Percentiles rank a stretch among this genome's conserved stretches.
Conservation (phyloP, 2,329 filamentous ascomycete genomes). For the Talaromyces sp. region DNA sequence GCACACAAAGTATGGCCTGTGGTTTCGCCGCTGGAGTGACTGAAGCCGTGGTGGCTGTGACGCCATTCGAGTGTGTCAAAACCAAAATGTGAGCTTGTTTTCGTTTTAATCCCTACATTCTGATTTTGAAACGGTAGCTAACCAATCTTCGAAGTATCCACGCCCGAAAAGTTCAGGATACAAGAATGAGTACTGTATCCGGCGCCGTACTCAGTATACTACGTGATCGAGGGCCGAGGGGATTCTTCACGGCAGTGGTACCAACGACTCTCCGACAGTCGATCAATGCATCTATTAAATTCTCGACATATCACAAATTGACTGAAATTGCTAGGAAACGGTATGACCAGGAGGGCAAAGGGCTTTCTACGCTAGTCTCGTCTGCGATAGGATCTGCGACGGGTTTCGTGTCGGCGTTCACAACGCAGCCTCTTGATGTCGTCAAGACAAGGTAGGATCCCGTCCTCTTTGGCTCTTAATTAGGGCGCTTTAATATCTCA, state of each 20-base stretch:
- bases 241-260: not conserved
- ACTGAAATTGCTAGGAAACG: not conserved
- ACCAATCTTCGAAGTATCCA: not conserved
- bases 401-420: not conserved
- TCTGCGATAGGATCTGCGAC: not conserved
- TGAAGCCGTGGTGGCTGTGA: not conserved
- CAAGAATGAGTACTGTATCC: not conserved
- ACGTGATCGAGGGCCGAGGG: not conserved
- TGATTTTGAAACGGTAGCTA: not conserved
- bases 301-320: not conserved
- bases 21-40: not conserved
- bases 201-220: not conserved
- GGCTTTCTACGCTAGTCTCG: not conserved
- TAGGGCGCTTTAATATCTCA: not conserved
- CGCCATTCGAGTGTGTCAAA: not conserved
- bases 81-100: not conserved
- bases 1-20: not conserved
- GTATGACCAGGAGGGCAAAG: not conserved
- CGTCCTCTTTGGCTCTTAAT: not conserved
- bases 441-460: slow-evolving; percentile 36
- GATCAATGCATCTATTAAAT: not conserved
- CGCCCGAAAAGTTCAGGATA: not conserved
- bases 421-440: slow-evolving; percentile 26
- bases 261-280: not conserved
- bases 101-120: too few relatives aligned